phyloP scores from a whole-genome alignment of 106 monocot genomes.

The Dioscorea zingiberensis region DNA sequence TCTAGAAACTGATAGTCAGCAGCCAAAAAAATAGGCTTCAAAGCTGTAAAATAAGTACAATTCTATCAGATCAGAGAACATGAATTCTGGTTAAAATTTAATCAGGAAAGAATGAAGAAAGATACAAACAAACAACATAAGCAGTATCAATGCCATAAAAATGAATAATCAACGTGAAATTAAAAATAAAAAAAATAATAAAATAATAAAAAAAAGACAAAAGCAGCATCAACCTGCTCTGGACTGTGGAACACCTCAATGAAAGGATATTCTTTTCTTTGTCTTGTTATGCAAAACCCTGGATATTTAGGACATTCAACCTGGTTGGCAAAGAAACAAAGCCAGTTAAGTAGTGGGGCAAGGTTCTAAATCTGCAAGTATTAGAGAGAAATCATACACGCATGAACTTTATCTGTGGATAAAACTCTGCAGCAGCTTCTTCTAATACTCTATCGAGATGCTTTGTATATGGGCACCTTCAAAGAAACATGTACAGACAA shows the following conservation, averaged over 20 bases:
- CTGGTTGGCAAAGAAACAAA: constrained; percentile 19
- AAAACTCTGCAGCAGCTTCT: constrained; percentile 82
- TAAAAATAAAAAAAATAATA: background rate
- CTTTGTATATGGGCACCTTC: constrained; percentile 68
- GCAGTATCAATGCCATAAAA: background rate
- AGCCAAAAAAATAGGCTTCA: background rate
- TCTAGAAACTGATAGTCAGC: no score
- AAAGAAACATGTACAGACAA: background rate
- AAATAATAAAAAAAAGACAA: no score
- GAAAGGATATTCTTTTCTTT: constrained; percentile 89
- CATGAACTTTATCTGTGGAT: constrained; percentile 67
- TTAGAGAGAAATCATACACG: constrained; percentile 30
- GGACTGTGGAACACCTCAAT: constrained; percentile 91
- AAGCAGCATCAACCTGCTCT: constrained; percentile 49
- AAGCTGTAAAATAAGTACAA: no score
- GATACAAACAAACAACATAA: background rate
- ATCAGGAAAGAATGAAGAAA: background rate
- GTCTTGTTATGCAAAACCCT: constrained; percentile 89
- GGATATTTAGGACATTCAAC: constrained; percentile 96
- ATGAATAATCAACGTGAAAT: background rate
- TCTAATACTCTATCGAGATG: constrained; percentile 82
- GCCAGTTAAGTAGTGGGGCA: no score
- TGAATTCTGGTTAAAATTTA: background rate
- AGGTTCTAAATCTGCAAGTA: background rate
- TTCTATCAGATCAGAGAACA: background rate